A percentile compares a stretch with the other conserved stretches of the same genome.
phyloP scores from a whole-genome alignment of 1,139 yeast species.

The Sugiyamaella grinbergsii region DNA sequence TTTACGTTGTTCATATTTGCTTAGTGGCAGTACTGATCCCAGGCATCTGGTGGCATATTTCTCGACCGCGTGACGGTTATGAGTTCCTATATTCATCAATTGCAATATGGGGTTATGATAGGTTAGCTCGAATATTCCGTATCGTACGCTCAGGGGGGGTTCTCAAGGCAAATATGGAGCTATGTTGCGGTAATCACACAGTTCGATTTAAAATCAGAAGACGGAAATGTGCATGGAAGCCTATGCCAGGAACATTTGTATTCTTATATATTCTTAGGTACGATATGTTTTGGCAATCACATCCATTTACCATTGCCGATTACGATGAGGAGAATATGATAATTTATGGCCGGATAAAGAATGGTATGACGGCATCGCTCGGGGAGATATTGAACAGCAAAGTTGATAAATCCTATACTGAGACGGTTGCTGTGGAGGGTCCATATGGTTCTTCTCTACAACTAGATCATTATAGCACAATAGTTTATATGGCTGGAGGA shows the following conservation, averaged over 20 bases:
- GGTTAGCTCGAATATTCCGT: constrained; percentile 9
- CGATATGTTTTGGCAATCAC: constrained; percentile 57
- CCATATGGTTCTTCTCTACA: constrained; percentile 58
- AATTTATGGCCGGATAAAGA: constrained; percentile 24
- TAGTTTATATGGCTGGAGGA: constrained; percentile 60
- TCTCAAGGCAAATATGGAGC: constrained; percentile 44
- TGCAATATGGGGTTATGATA: constrained; percentile 47
- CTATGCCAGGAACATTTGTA: constrained; percentile 60
- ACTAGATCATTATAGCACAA: constrained; percentile 53
- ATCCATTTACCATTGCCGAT: constrained; percentile 62
- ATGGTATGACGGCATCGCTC: constrained; percentile 30
- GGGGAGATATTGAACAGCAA: constrained; percentile 23
- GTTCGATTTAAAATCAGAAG: constrained; percentile 36
- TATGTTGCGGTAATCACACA: constrained; percentile 34
- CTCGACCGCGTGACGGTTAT: constrained; percentile 30
- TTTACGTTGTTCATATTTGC: constrained; percentile 59
- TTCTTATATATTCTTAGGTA: constrained; percentile 54
- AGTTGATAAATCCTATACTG: constrained; percentile 26
- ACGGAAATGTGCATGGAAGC: constrained; percentile 43
- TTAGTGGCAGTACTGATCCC: constrained; percentile 58
- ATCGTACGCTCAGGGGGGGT: constrained; percentile 45
- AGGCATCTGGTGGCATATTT: constrained; percentile 63
- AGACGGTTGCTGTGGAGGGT: constrained; percentile 51
- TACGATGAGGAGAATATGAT: constrained; percentile 18
- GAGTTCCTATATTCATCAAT: constrained; percentile 45